Percentiles rank a stretch among this genome's conserved stretches.
Conservation (phyloP, 768 basidiomycete genomes). For the Polyporus arcularius region DNA sequence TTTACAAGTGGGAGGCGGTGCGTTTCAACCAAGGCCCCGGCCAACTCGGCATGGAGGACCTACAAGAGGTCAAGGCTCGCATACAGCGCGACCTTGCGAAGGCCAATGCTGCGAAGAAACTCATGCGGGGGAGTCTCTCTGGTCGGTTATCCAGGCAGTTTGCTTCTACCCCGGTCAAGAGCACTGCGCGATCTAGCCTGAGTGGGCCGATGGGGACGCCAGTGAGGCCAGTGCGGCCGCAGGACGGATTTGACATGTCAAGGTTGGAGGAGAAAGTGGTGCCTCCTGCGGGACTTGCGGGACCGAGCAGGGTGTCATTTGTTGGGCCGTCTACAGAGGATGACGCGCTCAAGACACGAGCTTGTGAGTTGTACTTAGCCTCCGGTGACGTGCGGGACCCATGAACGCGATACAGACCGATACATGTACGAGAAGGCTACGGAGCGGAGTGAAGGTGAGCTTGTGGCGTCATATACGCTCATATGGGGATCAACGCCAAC, state of each 20-base stretch:
- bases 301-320: constrained; percentile 33
- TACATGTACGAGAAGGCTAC: constrained; percentile 95
- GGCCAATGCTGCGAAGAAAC: constrained; percentile 34
- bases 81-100: constrained; percentile 45
- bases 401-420: constrained; percentile 59
- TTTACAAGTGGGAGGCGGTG: constrained; percentile 71
- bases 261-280: constrained; percentile 9
- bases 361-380: constrained; percentile 48
- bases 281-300: constrained; percentile 26
- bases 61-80: constrained; percentile 41
- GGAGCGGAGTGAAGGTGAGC: constrained; percentile 77
- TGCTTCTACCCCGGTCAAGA: constrained; percentile 5
- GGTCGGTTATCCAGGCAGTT: constrained; percentile 11
- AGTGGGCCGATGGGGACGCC: background rate
- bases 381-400: background rate
- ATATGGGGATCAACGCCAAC: no score
- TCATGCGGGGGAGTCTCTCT: constrained; percentile 25
- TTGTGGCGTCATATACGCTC: background rate
- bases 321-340: constrained; percentile 33
- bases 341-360: constrained; percentile 43
- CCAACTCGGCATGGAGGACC: constrained; percentile 46
- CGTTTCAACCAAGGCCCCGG: constrained; percentile 27
- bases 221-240: constrained; percentile 12
- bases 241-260: constrained; percentile 20
- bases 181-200: background rate